Evolutionary conservation across 129 eudicot genomes (phyloP), one percentile per base, ranked within the genome.

Genomic region (Rutidosis leptorrhynchoides): DNA sequence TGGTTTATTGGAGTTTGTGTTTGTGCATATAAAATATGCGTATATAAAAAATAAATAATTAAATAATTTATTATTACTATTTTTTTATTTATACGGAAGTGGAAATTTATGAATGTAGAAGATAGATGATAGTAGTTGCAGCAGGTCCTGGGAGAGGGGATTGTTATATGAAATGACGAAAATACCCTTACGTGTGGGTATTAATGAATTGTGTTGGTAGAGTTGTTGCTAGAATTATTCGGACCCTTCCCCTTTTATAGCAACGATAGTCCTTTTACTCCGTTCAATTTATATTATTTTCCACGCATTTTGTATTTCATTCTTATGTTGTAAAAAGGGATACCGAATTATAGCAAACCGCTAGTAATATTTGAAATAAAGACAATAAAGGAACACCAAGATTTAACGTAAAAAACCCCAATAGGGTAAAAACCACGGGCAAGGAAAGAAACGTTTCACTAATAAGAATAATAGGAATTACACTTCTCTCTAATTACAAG

Each of bases 1-100:
- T 67, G 68, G 64, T 25, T n/a, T n/a, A 5, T 75, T 14, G 74
- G 74, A 68, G 26, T 75, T 20, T 67, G 79, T 68, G 79, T 59
- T 33, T 17, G 79, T 29, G 3, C 45, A 2, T 11, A 35, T 35
- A 35, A 35, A 30, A 32, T 56, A 74, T 74, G n/a, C n/a, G n/a
- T n/a, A n/a, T n/a, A n/a, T n/a, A n/a, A n/a, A 56, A 8, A 19
- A 66, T 52, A 16, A 22, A 14, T 40, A 6, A 25, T 49, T 14
- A 46, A 48, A 28, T 0, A 1, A 43, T 9, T 5, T 7, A 2
- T 46, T 51, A 25, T 62, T 14, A 4, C n/a, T 46, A 16, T 46
- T 7, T n/a, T 15, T 53, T 15, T 54, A 37, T 63, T 11, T 52
- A 33, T 29, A 14, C 20, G 51, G 33, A 72, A 32, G n/a, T 3